phyloP scores from a whole-genome alignment of 1,139 yeast genomes.

The Candida sp. region DNA sequence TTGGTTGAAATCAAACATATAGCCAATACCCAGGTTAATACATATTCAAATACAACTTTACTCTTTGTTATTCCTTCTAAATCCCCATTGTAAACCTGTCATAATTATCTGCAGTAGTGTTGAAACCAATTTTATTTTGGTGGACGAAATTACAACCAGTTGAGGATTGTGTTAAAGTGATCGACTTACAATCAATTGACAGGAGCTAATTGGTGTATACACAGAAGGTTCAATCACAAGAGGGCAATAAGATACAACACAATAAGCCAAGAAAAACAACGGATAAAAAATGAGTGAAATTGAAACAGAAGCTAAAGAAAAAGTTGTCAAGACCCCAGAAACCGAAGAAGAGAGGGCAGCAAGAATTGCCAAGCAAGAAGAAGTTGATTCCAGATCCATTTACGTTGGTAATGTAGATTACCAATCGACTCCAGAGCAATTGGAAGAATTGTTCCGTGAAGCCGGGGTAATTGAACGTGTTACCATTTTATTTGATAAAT shows the following conservation, averaged over 20 bases:
- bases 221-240: conserved; percentile 2
- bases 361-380: conserved; percentile 28
- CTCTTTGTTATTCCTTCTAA: too few species aligned
- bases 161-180: neutral
- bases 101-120: neutral
- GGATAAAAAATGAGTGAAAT: conserved; percentile 1
- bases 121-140: neutral
- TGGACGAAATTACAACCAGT: neutral
- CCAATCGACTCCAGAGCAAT: conserved; percentile 38
- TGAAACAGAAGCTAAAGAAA: conserved; percentile 2
- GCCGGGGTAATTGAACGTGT: conserved; percentile 37
- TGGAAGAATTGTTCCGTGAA: conserved; percentile 32
- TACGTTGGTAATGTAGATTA: conserved; percentile 45
- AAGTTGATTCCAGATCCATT: conserved; percentile 34
- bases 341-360: conserved; percentile 27
- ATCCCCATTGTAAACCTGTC: too few species aligned
- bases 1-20: too few species aligned
- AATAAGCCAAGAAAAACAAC: neutral
- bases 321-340: conserved; percentile 10
- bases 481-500: conserved; percentile 37
- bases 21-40: too few species aligned
- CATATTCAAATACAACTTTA: too few species aligned
- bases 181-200: neutral
- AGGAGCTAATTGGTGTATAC: neutral
- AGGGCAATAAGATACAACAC: neutral